Percentiles rank a stretch among this genome's conserved stretches.
Evolutionary conservation across 495 filamentous ascomycete species (phyloP).

Genomic region (Cryomyces antarcticus): DNA sequence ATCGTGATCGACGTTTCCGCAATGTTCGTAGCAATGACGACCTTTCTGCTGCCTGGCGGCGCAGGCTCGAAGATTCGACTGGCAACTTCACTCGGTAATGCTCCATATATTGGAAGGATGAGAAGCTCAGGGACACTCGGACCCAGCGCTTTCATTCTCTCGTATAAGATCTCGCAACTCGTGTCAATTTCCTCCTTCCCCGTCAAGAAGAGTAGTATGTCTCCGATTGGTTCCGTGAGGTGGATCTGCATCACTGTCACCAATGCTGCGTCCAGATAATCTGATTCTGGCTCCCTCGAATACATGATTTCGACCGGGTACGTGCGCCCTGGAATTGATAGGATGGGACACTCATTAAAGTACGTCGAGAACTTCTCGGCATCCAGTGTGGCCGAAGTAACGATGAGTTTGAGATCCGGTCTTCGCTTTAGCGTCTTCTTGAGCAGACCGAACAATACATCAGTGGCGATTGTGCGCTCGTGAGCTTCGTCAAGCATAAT

Average conservation of each 20-base stretch:
- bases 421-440: slow-evolving; percentile 82
- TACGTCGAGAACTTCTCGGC: slow-evolving; percentile 95
- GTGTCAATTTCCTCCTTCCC: slow-evolving; percentile 98
- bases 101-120: slow-evolving; percentile 87
- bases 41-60: slow-evolving; percentile 72
- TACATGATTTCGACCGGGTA: slow-evolving; percentile 93
- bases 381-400: slow-evolving; percentile 89
- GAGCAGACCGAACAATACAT: slow-evolving; percentile 81
- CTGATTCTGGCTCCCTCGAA: slow-evolving; percentile 78
- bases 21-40: slow-evolving; percentile 97
- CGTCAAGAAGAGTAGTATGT: slow-evolving; percentile 90
- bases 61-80: slow-evolving; percentile 87
- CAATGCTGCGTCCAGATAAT: slow-evolving; percentile 90
- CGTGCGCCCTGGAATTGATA: slow-evolving; percentile 87
- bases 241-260: slow-evolving; percentile 98
- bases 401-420: slow-evolving; percentile 80
- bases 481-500: slow-evolving; percentile 99
- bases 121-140: slow-evolving; percentile 79
- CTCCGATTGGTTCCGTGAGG: slow-evolving; percentile 70
- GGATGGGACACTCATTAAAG: slow-evolving; percentile 86
- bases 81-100: slow-evolving; percentile 83
- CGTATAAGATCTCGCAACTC: slow-evolving; percentile 73
- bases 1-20: slow-evolving; percentile 97
- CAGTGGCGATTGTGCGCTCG: slow-evolving; percentile 89
- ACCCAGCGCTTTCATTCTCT: slow-evolving; percentile 90